These are phyloP conservation scores for Patellaria atrata DNA, from an alignment of 495 filamentous ascomycete species.

Conservation along the genomic window DNA sequence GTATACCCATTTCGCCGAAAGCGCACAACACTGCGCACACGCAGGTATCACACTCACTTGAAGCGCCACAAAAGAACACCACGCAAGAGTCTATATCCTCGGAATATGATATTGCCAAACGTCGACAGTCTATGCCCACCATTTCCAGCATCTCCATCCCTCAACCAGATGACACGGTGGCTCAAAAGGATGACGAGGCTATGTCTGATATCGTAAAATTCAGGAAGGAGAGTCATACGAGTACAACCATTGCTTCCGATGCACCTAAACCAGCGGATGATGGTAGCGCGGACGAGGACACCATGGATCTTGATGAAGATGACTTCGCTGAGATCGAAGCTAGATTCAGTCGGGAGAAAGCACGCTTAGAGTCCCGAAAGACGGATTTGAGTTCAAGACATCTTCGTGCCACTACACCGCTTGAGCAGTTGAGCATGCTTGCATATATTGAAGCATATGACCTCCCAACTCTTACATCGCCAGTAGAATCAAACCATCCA, in stretches of 20 bases:
- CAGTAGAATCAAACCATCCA: neutral
- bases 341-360: conserved; percentile 25
- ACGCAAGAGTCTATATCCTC: no score
- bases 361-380: conserved; percentile 21
- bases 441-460: conserved; percentile 13
- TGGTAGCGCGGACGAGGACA: conserved; percentile 25
- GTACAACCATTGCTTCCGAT: conserved; percentile 6
- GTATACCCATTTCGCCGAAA: no score
- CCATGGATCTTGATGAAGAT: conserved; percentile 25
- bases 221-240: no score
- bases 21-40: no score
- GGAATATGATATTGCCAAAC: no score
- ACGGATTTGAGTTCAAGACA: conserved; percentile 22
- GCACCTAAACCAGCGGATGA: conserved; percentile 13
- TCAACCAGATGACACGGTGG: no score
- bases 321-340: conserved; percentile 23
- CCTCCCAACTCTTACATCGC: neutral
- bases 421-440: conserved; percentile 20
- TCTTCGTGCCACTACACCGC: conserved; percentile 21
- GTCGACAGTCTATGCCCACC: no score
- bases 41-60: no score
- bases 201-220: no score
- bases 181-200: no score
- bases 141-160: no score
- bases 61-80: no score